A percentile compares a stretch with the other conserved stretches of the same genome.
Evolutionary conservation across 2,329 filamentous ascomycete species (phyloP).

Genomic region (Penicillium sp.): DNA sequence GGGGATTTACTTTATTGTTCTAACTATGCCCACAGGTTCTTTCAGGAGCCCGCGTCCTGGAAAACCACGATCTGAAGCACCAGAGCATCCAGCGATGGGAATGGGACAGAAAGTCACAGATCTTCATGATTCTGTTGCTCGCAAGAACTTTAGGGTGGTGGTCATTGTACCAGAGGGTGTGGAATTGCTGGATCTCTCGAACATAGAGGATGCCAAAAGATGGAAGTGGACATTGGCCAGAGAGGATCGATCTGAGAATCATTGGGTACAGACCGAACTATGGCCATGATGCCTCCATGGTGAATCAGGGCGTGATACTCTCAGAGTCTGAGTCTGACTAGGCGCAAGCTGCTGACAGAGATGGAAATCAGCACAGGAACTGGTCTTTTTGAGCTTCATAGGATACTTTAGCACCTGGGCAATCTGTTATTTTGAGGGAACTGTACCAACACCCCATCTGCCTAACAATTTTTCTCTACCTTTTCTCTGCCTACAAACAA

Average conservation of each 20-base stretch:
- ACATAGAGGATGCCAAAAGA: conserved; percentile 58
- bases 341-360: too few relatives aligned
- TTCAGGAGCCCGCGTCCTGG: conserved; percentile 71
- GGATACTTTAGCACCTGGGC: too few relatives aligned
- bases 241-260: conserved; percentile 32
- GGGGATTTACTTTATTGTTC: background rate
- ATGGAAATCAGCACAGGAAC: too few relatives aligned
- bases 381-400: too few relatives aligned
- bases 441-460: too few relatives aligned
- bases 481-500: background rate
- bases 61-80: conserved; percentile 50
- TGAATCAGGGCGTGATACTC: background rate
- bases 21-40: conserved; percentile 45
- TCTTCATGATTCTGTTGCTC: conserved; percentile 63
- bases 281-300: conserved; percentile 50
- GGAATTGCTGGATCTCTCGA: conserved; percentile 66
- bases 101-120: conserved; percentile 63
- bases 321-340: too few relatives aligned
- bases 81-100: conserved; percentile 43
- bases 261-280: conserved; percentile 65
- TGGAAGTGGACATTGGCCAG: conserved; percentile 56
- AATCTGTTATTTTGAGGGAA: too few relatives aligned
- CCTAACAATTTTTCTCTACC: too few relatives aligned
- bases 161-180: conserved; percentile 77
- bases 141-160: conserved; percentile 76